Evolutionary conservation across 2,329 filamentous ascomycete genomes (phyloP).

Genomic region (Microcyclosporella mali): DNA sequence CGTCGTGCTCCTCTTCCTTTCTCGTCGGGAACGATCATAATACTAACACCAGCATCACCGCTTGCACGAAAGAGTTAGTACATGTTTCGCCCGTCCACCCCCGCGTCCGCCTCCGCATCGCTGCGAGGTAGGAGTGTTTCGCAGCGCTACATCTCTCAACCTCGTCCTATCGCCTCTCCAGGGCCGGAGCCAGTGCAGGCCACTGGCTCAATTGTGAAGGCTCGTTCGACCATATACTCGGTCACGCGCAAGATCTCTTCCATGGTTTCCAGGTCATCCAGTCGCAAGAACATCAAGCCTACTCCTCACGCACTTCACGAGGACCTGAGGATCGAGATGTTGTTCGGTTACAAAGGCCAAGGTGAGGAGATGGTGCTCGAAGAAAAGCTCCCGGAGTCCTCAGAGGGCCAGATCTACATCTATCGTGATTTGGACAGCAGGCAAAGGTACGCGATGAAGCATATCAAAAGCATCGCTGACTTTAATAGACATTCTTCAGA

Average conservation of each 20-base stretch:
- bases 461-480: no score
- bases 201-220: background rate
- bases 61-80: no score
- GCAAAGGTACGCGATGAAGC: background rate
- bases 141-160: no score
- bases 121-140: no score
- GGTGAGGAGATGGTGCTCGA: background rate
- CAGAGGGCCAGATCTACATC: background rate
- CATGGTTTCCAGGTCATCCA: background rate
- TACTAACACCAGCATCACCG: no score
- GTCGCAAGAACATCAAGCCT: background rate
- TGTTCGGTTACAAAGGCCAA: background rate
- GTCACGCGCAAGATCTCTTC: background rate
- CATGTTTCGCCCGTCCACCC: no score
- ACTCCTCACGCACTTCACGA: background rate
- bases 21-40: no score
- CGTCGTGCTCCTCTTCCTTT: no score
- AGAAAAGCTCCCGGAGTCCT: background rate
- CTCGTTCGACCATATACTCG: background rate
- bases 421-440: background rate
- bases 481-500: constrained; percentile 4
- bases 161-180: background rate
- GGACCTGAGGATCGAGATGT: background rate
- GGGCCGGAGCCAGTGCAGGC: background rate
- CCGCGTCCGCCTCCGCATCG: no score